A percentile compares a stretch with the other conserved stretches of the same genome.
Conservation (phyloP, 2,329 filamentous ascomycete genomes). For the Alternaria ventricosa region DNA sequence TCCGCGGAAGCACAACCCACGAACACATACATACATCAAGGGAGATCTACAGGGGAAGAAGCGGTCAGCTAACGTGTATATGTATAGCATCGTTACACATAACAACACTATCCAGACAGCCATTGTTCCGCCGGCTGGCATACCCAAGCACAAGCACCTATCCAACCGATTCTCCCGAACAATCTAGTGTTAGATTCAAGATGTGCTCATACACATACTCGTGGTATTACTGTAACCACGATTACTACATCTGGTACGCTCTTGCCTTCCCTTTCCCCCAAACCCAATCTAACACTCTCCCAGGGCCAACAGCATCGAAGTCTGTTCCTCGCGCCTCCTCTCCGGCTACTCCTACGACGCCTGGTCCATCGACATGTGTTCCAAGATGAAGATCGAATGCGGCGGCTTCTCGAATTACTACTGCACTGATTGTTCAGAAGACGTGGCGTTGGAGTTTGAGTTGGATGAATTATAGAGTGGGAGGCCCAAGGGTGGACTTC, state of each 20-base stretch:
- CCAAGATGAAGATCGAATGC: conserved; percentile 50
- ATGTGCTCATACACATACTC: conserved; percentile 58
- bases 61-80: conserved; percentile 13
- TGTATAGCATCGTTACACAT: conserved; percentile 1
- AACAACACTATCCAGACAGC: not conserved
- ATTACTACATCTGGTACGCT: conserved; percentile 58
- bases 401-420: conserved; percentile 55
- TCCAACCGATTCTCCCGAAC: not conserved
- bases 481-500: not conserved
- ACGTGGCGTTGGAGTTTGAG: conserved; percentile 52
- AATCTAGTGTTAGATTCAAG: not conserved
- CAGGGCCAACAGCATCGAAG: conserved; percentile 54
- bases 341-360: conserved; percentile 56
- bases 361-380: conserved; percentile 58
- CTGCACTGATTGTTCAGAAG: conserved; percentile 53
- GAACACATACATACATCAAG: not conserved
- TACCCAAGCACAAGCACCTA: not conserved
- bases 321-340: conserved; percentile 54
- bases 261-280: too few relatives aligned
- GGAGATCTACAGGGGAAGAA: conserved; percentile 2
- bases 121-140: not conserved
- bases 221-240: conserved; percentile 58
- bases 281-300: too few relatives aligned
- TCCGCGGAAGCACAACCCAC: not conserved
- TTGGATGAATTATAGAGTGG: conserved; percentile 47